A percentile compares a stretch with the other conserved stretches of the same genome.
Conservation (phyloP, 148 eudicot species). For the Chenopodium quinoa region DNA sequence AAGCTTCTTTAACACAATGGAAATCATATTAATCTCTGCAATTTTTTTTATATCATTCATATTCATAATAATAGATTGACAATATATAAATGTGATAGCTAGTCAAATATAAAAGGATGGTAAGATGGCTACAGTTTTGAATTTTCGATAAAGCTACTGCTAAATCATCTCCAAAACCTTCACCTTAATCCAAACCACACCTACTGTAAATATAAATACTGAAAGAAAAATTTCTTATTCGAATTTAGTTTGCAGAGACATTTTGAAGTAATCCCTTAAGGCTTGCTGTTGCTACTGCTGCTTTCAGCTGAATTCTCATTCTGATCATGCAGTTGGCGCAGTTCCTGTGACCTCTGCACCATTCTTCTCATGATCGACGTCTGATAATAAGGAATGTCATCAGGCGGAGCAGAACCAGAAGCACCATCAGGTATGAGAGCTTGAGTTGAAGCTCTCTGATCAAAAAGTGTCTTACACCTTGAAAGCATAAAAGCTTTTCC, state of each 20-base stretch:
- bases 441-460: constrained; percentile 42
- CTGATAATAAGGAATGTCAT: constrained; percentile 1
- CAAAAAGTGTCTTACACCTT: constrained; percentile 29
- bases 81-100: no score
- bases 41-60: no score
- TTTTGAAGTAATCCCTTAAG: neutral
- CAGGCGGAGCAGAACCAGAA: neutral
- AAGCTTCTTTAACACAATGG: no score
- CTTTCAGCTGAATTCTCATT: constrained; percentile 10
- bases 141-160: no score
- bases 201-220: no score
- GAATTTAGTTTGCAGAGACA: neutral
- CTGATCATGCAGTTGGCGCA: neutral
- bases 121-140: no score
- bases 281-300: neutral
- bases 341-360: constrained; percentile 20
- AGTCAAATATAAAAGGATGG: no score
- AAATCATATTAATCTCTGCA: no score
- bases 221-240: no score
- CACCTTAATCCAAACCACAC: no score
- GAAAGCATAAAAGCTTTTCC: constrained; percentile 38
- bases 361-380: constrained; percentile 24
- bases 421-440: constrained; percentile 3
- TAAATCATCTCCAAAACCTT: neutral
- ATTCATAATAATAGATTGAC: no score